Evolutionary conservation across 1,284 basidiomycete genomes (phyloP).

Genomic region (Rugosomyces carneus): DNA sequence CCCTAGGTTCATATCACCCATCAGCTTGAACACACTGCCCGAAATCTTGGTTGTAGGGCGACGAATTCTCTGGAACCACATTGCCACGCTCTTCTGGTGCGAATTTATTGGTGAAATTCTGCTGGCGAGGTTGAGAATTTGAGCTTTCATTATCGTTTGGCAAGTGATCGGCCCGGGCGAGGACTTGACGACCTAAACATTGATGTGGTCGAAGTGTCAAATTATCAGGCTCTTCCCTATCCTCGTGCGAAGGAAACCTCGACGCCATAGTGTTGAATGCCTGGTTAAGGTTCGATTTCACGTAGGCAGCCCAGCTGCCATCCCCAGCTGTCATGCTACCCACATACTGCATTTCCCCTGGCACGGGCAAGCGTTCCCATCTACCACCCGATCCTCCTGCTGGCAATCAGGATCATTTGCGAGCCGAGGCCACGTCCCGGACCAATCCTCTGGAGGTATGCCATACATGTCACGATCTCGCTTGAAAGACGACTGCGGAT

Average conservation of each 20-base stretch:
- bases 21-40: conserved; percentile 2
- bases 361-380: conserved; percentile 18
- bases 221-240: conserved; percentile 17
- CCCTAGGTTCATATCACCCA: conserved; percentile 8
- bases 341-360: conserved; percentile 12
- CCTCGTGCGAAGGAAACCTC: conserved; percentile 21
- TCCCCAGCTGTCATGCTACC: conserved; percentile 1
- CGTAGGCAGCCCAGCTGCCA: conserved; percentile 29
- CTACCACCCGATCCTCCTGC: conserved; percentile 4
- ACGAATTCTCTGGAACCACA: conserved; percentile 28
- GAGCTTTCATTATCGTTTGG: conserved; percentile 1
- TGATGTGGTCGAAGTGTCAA: conserved; percentile 19
- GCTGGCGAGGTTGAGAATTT: neutral
- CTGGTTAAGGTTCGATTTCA: conserved; percentile 28
- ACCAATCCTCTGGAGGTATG: neutral
- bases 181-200: conserved; percentile 15
- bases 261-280: conserved; percentile 33
- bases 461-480: neutral
- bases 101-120: conserved; percentile 19
- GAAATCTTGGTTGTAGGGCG: conserved; percentile 19
- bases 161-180: conserved; percentile 10
- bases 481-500: neutral
- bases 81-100: conserved; percentile 28
- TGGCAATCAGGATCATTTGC: conserved; percentile 14
- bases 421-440: conserved; percentile 19